Conservation (phyloP, 345 rosid genomes). For the Lepidium aucheri region DNA sequence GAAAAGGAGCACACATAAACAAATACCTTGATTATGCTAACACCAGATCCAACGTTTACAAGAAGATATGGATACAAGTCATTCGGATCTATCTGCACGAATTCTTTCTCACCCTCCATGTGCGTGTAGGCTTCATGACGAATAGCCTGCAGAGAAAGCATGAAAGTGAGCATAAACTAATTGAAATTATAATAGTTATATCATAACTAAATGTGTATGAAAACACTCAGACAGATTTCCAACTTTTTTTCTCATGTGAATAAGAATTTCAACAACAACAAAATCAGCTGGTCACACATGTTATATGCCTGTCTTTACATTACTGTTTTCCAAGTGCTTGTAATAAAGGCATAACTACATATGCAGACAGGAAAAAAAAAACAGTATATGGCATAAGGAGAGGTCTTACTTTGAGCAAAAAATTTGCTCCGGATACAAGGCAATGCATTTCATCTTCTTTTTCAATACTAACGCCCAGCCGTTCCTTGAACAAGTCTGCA, state of each 20-base stretch:
- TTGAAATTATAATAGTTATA: background rate
- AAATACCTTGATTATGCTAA: constrained; percentile 93
- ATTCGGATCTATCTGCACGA: constrained; percentile 85
- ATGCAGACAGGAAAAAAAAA: background rate
- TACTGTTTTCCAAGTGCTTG: background rate
- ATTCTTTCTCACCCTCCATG: constrained; percentile 88
- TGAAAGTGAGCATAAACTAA: background rate
- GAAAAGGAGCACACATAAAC: constrained; percentile 1
- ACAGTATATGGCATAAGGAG: constrained; percentile 3
- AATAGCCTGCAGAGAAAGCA: constrained; percentile 58
- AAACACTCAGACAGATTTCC: background rate
- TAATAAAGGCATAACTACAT: background rate
- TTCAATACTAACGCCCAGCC: constrained; percentile 90
- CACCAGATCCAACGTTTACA: constrained; percentile 97
- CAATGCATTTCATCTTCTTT: constrained; percentile 99
- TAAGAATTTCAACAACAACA: background rate
- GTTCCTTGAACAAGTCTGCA: constrained; percentile 87
- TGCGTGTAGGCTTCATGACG: constrained; percentile 99
- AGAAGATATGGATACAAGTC: constrained; percentile 97
- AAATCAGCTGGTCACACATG: background rate
- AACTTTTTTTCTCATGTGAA: background rate
- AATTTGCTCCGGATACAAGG: constrained; percentile 97
- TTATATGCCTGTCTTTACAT: background rate
- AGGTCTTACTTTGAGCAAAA: constrained; percentile 73
- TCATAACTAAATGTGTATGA: background rate